These are phyloP conservation scores for Trypanosoma cruzi DNA, from an alignment of 208 protist genomes.

Conservation along the genomic window DNA sequence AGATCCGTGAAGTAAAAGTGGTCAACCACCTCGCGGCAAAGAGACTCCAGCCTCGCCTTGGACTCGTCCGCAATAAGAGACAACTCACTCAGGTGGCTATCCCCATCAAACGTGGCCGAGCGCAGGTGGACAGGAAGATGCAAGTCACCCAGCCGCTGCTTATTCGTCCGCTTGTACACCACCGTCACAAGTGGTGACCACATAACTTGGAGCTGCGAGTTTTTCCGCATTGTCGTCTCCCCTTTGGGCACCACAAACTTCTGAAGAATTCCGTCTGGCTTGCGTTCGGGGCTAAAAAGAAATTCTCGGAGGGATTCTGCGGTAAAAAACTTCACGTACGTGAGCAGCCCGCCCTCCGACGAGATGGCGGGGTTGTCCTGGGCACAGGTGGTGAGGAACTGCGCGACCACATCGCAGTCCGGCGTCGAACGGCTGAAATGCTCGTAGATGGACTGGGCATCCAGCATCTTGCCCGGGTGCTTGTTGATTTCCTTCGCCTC, in stretches of 20 bases:
- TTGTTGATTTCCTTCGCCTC: slow-evolving; percentile 84
- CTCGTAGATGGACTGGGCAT: slow-evolving; percentile 84
- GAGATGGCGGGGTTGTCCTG: slow-evolving; percentile 31
- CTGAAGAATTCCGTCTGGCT: slow-evolving; percentile 91
- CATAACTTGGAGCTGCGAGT: slow-evolving; percentile 83
- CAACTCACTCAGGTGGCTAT: slow-evolving; percentile 76
- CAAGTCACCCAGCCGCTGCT: slow-evolving; percentile 62
- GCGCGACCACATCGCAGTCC: slow-evolving; percentile 80
- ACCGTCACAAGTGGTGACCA: slow-evolving; percentile 89
- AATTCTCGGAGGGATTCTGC: slow-evolving; percentile 74
- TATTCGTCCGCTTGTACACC: slow-evolving; percentile 87
- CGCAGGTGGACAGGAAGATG: slow-evolving; percentile 55
- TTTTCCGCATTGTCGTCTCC: slow-evolving; percentile 60
- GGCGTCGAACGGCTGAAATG: slow-evolving; percentile 45
- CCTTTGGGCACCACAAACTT: slow-evolving; percentile 90
- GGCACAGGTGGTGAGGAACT: slow-evolving; percentile 79
- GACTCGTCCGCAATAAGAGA: slow-evolving; percentile 84
- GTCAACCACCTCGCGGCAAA: slow-evolving; percentile 86
- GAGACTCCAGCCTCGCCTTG: slow-evolving; percentile 58
- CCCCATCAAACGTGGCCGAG: slow-evolving; percentile 85
- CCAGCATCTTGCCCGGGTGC: slow-evolving; percentile 81
- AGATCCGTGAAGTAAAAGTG: slow-evolving; percentile 86
- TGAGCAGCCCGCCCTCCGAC: slow-evolving; percentile 51
- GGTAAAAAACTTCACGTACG: slow-evolving; percentile 89
- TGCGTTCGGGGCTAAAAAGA: slow-evolving; percentile 74